Conservation (phyloP, 805 yeast genomes). For the Starmera quercuum region DNA sequence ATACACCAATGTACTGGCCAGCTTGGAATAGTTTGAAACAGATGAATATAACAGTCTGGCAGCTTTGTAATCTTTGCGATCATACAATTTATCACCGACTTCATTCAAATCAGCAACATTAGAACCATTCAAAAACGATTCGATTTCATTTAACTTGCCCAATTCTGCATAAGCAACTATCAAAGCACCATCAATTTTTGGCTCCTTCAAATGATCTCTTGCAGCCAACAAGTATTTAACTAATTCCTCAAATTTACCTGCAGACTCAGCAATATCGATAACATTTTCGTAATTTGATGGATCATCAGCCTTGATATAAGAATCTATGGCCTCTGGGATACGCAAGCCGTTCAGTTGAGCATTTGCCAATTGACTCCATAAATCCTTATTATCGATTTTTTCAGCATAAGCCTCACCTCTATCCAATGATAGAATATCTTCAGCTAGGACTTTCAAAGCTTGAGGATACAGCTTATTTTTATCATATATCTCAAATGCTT, state of each 20-base stretch:
- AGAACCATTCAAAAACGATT: constrained; percentile 72
- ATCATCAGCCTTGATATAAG: constrained; percentile 87
- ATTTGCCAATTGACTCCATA: constrained; percentile 93
- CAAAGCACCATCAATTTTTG: constrained; percentile 86
- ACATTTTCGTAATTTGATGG: constrained; percentile 86
- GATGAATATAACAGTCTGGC: constrained; percentile 83
- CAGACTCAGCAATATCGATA: constrained; percentile 90
- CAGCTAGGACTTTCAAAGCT: constrained; percentile 88
- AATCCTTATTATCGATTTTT: constrained; percentile 72
- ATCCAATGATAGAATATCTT: constrained; percentile 88
- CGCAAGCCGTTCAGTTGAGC: constrained; percentile 94
- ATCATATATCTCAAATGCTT: constrained; percentile 88
- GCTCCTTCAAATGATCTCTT: constrained; percentile 84
- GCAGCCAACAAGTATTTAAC: constrained; percentile 86
- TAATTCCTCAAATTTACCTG: constrained; percentile 93
- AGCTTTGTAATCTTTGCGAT: constrained; percentile 77
- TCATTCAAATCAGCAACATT: constrained; percentile 89
- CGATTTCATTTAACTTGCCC: constrained; percentile 71
- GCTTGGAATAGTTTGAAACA: constrained; percentile 88
- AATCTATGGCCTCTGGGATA: constrained; percentile 83
- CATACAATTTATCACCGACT: constrained; percentile 88
- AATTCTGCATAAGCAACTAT: constrained; percentile 80
- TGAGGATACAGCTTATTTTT: constrained; percentile 69
- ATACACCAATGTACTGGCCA: constrained; percentile 94
- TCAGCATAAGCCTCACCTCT: constrained; percentile 93